Conservation (phyloP, 352 stramenopile genomes). For the Globisporangium recalcitrans region DNA sequence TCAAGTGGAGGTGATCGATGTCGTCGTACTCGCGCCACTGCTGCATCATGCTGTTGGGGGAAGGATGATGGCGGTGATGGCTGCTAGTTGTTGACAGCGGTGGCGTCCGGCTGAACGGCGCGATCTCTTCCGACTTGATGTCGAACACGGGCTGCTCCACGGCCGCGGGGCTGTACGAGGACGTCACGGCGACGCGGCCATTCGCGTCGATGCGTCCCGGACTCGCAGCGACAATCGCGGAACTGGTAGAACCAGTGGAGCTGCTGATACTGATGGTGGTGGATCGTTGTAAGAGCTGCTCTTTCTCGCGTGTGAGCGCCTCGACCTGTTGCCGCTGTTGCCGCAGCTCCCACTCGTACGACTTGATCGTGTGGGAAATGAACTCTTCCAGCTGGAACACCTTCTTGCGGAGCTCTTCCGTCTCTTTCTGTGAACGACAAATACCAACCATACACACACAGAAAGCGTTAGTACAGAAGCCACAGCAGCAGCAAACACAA, state of each 20-base stretch:
- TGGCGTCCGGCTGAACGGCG: slow-evolving; percentile 9
- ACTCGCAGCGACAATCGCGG: not conserved
- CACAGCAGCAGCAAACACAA: not conserved
- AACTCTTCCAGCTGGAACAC: slow-evolving; percentile 69
- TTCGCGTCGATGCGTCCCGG: slow-evolving; percentile 2
- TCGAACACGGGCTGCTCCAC: slow-evolving; percentile 21
- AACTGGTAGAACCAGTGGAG: not conserved
- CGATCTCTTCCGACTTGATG: slow-evolving; percentile 28
- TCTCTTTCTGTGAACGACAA: slow-evolving; percentile 33
- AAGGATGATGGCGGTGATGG: not conserved
- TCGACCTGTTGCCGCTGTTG: slow-evolving; percentile 43
- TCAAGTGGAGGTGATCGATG: slow-evolving; percentile 24
- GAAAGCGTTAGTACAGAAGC: not conserved
- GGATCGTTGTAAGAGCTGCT: slow-evolving; percentile 24
- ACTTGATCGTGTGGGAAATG: slow-evolving; percentile 50
- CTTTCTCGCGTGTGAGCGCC: slow-evolving; percentile 38
- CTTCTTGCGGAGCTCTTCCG: slow-evolving; percentile 60
- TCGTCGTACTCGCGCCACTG: slow-evolving; percentile 28
- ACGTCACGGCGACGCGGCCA: not conserved
- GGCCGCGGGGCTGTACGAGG: slow-evolving; percentile 20
- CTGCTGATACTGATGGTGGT: not conserved
- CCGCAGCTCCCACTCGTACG: slow-evolving; percentile 46
- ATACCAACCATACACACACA: not conserved
- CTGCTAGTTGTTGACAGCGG: not conserved
- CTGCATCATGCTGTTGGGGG: not conserved